Conservation (phyloP, 768 basidiomycete genomes). For the Tylopilus subfusipes region DNA sequence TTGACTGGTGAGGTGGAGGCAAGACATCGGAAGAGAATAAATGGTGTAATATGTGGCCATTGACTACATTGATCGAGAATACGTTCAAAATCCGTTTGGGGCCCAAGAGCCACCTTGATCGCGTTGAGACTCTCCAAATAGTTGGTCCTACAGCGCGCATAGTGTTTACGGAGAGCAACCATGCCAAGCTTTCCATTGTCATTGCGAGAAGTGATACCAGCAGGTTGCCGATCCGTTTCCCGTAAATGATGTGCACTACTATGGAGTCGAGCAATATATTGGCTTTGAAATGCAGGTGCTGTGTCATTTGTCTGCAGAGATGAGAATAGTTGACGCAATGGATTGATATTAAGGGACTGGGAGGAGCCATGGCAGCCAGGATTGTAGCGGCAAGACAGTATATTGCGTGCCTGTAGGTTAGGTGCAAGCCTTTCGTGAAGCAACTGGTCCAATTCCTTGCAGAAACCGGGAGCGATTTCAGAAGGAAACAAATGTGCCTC, state of each 20-base stretch:
- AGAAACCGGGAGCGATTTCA: not conserved
- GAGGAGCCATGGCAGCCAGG: not conserved
- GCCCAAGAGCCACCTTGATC: constrained; percentile 7
- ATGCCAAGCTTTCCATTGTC: constrained; percentile 23
- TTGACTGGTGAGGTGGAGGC: constrained; percentile 15
- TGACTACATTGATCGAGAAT: constrained; percentile 20
- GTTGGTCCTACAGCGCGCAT: not conserved
- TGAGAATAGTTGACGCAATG: not conserved
- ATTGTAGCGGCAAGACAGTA: not conserved
- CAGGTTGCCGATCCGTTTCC: too few species aligned
- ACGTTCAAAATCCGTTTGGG: constrained; percentile 10
- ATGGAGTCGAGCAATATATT: not conserved
- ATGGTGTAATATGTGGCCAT: constrained; percentile 37
- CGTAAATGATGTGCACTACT: not conserved
- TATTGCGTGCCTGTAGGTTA: not conserved
- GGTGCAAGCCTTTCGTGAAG: not conserved
- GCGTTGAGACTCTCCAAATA: not conserved
- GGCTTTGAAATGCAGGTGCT: not conserved
- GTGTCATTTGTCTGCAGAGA: not conserved
- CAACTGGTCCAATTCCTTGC: not conserved
- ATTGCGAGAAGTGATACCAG: not conserved
- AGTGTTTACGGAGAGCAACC: not conserved
- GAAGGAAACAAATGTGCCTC: not conserved
- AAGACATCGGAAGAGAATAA: constrained; percentile 27
- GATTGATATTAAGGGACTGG: not conserved